Evolutionary conservation across 2,329 filamentous ascomycete species (phyloP), one percentile per base, ranked within the genome.

Genomic region (Orbilia oligospora): DNA sequence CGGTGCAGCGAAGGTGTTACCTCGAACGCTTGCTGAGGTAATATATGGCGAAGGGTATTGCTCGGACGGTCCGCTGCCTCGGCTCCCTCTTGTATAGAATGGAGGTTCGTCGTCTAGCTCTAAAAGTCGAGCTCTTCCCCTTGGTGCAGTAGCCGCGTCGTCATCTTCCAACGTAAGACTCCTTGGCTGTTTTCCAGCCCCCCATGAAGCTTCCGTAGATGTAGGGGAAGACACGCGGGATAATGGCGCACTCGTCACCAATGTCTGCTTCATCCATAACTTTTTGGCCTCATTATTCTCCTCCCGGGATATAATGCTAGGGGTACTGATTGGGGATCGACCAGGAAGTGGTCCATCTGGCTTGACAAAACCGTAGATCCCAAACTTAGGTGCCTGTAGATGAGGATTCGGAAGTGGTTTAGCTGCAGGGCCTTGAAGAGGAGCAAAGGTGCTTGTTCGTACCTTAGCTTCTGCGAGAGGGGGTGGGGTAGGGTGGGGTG

Each of bases 371-470:
- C 73, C 73, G 38, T 77, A 77, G n/a, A 77, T 77, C 38, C 73
- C 73, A 55, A 77, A 77, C 36, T 65, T 77, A 20, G 73, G 73
- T 33, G 67, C 67, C 73, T 77, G 73, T 22, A 71, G 51, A 68
- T 77, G 73, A 63, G 73, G 73, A 55, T 77, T 77, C 73, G 67
- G 67, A 14, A 77, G 61, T 67, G 66, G 73, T 53, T 77, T 77
- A 77, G 73, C 61, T 71, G 73, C 51, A 20, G 70, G 38, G 51
- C 73, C 73, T 63, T 71, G 58, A 71, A 71, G 61, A 71, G 73
- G 73, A 41, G 38, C 66, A 33, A 77, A 77, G 36, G 61, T 58
- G 55, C 56, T 76, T 30, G 44, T 63, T 71, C 73, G 73, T 77
- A 77, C 73, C 73, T 77, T 77, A 18, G 73, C 61, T 77, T 70